These are phyloP conservation scores for Tolypocladium capitatum DNA, from an alignment of 2,329 filamentous ascomycete genomes.

Conservation along the genomic window DNA sequence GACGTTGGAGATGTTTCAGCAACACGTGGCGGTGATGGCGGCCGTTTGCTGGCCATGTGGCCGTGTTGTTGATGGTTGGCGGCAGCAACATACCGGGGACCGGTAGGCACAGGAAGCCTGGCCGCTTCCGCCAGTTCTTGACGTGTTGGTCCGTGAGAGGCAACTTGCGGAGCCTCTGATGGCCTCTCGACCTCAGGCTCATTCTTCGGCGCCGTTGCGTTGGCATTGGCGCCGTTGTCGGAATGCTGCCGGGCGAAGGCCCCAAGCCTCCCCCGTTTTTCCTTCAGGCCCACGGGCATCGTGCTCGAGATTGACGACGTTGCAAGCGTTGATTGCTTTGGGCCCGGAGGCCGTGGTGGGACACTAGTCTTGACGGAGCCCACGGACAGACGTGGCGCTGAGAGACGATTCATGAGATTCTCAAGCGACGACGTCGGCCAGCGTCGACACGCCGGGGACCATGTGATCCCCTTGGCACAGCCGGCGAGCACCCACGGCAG, in stretches of 20 bases:
- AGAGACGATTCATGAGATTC: no score
- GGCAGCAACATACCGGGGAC: constrained; percentile 13
- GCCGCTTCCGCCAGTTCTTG: constrained; percentile 19
- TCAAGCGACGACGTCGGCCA: no score
- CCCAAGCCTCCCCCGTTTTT: constrained; percentile 16
- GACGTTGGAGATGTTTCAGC: constrained; percentile 9
- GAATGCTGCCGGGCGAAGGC: constrained; percentile 17
- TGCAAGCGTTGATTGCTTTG: not conserved
- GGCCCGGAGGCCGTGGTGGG: no score
- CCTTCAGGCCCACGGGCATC: constrained; percentile 18
- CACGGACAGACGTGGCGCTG: no score
- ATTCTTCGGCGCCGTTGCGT: constrained; percentile 7
- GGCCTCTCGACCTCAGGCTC: constrained; percentile 8
- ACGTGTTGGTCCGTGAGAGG: constrained; percentile 9
- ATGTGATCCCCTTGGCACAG: no score
- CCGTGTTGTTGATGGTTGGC: constrained; percentile 13
- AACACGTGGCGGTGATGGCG: constrained; percentile 10
- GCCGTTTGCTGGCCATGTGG: constrained; percentile 10
- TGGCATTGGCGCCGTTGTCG: constrained; percentile 10
- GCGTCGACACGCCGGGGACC: no score
- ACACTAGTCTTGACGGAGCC: no score
- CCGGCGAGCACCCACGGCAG: no score
- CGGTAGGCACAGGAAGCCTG: constrained; percentile 21
- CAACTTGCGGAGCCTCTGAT: constrained; percentile 6
- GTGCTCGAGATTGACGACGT: not conserved